Evolutionary conservation across 768 basidiomycete species (phyloP).

Genomic region (Podaxis carcinomalis): DNA sequence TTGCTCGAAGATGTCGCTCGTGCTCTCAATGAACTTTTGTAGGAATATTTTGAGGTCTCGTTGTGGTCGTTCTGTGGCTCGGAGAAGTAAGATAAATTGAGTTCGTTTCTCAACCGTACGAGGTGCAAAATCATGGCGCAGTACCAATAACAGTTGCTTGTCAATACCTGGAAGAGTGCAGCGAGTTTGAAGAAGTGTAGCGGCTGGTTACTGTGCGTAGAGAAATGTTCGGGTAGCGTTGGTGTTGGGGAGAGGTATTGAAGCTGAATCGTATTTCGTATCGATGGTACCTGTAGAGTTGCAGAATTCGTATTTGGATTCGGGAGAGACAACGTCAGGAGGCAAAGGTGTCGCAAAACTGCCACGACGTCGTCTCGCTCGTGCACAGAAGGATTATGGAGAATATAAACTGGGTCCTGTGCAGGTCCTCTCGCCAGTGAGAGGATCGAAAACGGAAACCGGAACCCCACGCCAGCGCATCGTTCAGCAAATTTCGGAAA

Average conservation of each 20-base stretch:
- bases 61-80: neutral
- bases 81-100: neutral
- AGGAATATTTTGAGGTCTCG: neutral
- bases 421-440: neutral
- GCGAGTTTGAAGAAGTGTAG: constrained; percentile 1
- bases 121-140: constrained; percentile 5
- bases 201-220: neutral
- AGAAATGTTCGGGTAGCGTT: neutral
- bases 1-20: neutral
- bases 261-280: neutral
- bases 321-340: neutral
- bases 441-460: neutral
- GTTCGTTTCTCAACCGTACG: constrained; percentile 1
- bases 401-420: neutral
- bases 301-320: neutral
- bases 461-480: neutral
- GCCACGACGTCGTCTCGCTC: constrained; percentile 9
- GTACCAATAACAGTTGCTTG: constrained; percentile 6
- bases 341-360: neutral
- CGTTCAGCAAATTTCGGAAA: neutral
- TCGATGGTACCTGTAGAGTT: neutral
- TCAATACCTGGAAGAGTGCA: neutral
- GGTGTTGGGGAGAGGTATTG: neutral
- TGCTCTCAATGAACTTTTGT: neutral
- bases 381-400: constrained; percentile 1